Percentiles rank a stretch among this genome's conserved stretches.
Evolutionary conservation across 371 early-diverging fungal genomes (phyloP).

Genomic region (Scutellospora calospora): DNA sequence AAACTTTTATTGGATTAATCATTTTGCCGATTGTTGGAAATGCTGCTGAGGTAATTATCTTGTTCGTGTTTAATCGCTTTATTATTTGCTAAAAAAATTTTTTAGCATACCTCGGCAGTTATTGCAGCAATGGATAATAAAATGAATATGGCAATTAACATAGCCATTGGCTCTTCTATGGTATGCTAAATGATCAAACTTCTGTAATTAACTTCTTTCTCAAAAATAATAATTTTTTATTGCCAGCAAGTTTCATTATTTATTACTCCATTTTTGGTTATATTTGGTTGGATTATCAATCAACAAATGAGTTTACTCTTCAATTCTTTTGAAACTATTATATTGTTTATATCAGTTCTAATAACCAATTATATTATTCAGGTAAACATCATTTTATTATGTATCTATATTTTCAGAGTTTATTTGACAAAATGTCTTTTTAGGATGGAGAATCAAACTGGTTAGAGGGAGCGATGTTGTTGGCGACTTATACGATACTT

Average conservation of each 20-base stretch:
- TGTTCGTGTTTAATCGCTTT: neutral
- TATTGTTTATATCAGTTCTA: slow-evolving; percentile 84
- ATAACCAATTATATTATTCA: slow-evolving; percentile 82
- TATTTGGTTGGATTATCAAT: slow-evolving; percentile 87
- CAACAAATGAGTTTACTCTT: slow-evolving; percentile 84
- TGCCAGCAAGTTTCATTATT: slow-evolving; percentile 83
- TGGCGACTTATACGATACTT: slow-evolving; percentile 76
- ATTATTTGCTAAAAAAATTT: slow-evolving; percentile 56
- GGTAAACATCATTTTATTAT: slow-evolving; percentile 53
- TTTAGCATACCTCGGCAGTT: slow-evolving; percentile 85
- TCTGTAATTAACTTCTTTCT: neutral
- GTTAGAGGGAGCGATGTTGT: slow-evolving; percentile 85
- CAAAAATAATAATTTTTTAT: neutral
- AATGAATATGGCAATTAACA: slow-evolving; percentile 86
- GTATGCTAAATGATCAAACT: slow-evolving; percentile 48
- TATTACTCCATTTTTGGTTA: slow-evolving; percentile 87
- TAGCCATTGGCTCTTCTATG: slow-evolving; percentile 90
- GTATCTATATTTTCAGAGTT: too few species aligned
- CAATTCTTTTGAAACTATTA: slow-evolving; percentile 80
- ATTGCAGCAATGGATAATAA: slow-evolving; percentile 84
- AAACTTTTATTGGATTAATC: slow-evolving; percentile 88
- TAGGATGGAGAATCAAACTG: slow-evolving; percentile 81
- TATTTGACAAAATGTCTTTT: slow-evolving; percentile 47
- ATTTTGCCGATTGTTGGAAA: slow-evolving; percentile 87
- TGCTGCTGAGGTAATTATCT: slow-evolving; percentile 63